Evolutionary conservation across 805 yeast species (phyloP).

Genomic region (Kluyveromyces aestuarii): DNA sequence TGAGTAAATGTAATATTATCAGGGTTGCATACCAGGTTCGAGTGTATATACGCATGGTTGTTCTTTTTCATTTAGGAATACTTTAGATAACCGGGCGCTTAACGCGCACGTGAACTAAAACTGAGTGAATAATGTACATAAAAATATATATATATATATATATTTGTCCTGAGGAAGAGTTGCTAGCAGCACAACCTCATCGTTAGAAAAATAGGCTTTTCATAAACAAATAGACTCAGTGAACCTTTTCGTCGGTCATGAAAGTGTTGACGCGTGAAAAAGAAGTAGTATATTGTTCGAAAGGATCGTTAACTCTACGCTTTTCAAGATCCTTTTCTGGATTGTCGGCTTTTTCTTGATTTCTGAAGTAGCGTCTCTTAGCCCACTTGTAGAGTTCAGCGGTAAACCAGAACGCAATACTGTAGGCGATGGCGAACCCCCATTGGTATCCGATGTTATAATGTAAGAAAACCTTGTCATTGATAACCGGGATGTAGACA

Average conservation of each 20-base stretch:
- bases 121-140: too few relatives aligned
- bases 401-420: conserved; percentile 46
- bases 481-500: conserved; percentile 82
- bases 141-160: too few relatives aligned
- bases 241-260: conserved; percentile 8
- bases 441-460: conserved; percentile 67
- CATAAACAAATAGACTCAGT: not conserved
- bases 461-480: conserved; percentile 66
- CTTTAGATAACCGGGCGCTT: too few relatives aligned
- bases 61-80: too few relatives aligned
- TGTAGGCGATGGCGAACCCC: conserved; percentile 61
- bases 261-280: conserved; percentile 46
- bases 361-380: conserved; percentile 49
- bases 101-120: too few relatives aligned
- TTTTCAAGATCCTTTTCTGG: conserved; percentile 60
- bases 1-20: too few relatives aligned
- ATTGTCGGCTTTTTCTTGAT: conserved; percentile 35
- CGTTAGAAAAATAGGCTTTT: too few relatives aligned
- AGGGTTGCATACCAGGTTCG: too few relatives aligned
- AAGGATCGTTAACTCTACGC: conserved; percentile 38
- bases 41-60: too few relatives aligned
- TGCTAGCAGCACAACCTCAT: too few relatives aligned
- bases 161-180: too few relatives aligned
- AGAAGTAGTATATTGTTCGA: conserved; percentile 47
- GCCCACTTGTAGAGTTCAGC: conserved; percentile 59